These are phyloP conservation scores for Apiotrichum sp. DNA, from an alignment of 1,284 basidiomycete genomes.

Conservation along the genomic window DNA sequence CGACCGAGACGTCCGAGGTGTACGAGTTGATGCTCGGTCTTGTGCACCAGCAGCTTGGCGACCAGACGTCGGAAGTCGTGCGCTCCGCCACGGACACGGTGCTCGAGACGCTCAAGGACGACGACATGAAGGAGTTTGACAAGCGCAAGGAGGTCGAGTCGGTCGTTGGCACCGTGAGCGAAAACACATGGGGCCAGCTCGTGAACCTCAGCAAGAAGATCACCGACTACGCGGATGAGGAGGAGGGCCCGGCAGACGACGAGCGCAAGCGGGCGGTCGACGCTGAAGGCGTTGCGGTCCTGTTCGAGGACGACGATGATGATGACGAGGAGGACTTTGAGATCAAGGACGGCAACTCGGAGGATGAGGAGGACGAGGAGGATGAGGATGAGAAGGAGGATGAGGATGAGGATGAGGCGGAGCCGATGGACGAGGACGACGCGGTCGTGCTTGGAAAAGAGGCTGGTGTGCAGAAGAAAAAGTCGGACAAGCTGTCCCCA, in stretches of 20 bases:
- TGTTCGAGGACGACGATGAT: conserved; percentile 92
- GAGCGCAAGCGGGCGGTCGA: conserved; percentile 48
- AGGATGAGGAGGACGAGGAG: conserved; percentile 59
- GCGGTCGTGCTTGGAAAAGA: conserved; percentile 61
- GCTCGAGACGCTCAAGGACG: conserved; percentile 84
- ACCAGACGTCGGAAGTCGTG: conserved; percentile 92
- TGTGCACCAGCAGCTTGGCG: conserved; percentile 78
- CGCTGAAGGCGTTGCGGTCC: conserved; percentile 84
- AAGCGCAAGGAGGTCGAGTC: conserved; percentile 92
- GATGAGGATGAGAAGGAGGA: conserved; percentile 63
- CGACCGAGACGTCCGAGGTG: conserved; percentile 86
- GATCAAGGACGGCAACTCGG: conserved; percentile 50
- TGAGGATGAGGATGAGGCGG: conserved; percentile 51
- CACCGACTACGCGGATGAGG: conserved; percentile 88
- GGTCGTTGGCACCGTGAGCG: conserved; percentile 63
- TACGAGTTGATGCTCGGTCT: conserved; percentile 87
- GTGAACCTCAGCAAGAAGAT: conserved; percentile 89
- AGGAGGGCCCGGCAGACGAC: conserved; percentile 76
- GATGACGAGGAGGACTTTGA: conserved; percentile 69
- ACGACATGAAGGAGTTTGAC: conserved; percentile 90
- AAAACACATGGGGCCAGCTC: conserved; percentile 78
- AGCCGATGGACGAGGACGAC: conserved; percentile 51
- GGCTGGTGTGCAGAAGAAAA: conserved; percentile 30
- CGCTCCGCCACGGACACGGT: conserved; percentile 89
- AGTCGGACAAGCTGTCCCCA: conserved; percentile 70